A percentile compares a stretch with the other conserved stretches of the same genome.
phyloP scores from a whole-genome alignment of 2,329 filamentous ascomycete species.

The Tolypocladium tropicale region DNA sequence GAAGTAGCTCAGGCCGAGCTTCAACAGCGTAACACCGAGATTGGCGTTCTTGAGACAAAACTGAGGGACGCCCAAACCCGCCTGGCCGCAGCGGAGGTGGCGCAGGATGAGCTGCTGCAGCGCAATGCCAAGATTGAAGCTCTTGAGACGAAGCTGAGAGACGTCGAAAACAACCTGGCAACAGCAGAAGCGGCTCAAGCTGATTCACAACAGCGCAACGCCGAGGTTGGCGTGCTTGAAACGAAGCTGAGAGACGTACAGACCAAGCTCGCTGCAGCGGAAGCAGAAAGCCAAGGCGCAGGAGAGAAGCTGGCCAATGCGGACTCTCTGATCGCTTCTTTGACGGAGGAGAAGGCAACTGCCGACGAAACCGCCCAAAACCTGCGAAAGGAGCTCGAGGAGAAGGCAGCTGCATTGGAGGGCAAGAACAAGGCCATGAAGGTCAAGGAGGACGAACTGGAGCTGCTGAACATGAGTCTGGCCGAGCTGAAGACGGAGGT shows the following conservation, averaged over 20 bases:
- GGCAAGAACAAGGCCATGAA: slow-evolving; percentile 32
- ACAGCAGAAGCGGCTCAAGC: too few relatives aligned
- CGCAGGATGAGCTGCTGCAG: too few relatives aligned
- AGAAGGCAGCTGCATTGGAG: slow-evolving; percentile 6
- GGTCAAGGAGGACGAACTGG: slow-evolving; percentile 40
- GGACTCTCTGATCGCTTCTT: slow-evolving; percentile 20
- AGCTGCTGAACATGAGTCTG: slow-evolving; percentile 39
- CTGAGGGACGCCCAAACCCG: slow-evolving; percentile 7
- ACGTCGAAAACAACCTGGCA: too few relatives aligned
- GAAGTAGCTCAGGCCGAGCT: slow-evolving; percentile 14
- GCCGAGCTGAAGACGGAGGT: slow-evolving; percentile 52
- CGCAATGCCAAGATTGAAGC: too few relatives aligned
- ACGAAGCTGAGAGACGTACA: slow-evolving; percentile 5
- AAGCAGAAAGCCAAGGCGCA: slow-evolving; percentile 29
- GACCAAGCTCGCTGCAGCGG: slow-evolving; percentile 15
- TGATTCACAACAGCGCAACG: slow-evolving; percentile 23
- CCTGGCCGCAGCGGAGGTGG: slow-evolving; percentile 22
- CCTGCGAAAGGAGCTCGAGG: slow-evolving; percentile 15
- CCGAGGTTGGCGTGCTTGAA: slow-evolving; percentile 30
- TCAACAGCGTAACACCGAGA: slow-evolving; percentile 26
- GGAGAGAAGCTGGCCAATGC: slow-evolving; percentile 19
- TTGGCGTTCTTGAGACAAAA: slow-evolving; percentile 25
- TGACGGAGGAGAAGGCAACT: slow-evolving; percentile 12
- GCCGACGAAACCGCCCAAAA: slow-evolving; percentile 17
- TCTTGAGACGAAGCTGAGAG: too few relatives aligned